phyloP scores from a whole-genome alignment of 2,329 filamentous ascomycete genomes.

The Epichloe amarillans region DNA sequence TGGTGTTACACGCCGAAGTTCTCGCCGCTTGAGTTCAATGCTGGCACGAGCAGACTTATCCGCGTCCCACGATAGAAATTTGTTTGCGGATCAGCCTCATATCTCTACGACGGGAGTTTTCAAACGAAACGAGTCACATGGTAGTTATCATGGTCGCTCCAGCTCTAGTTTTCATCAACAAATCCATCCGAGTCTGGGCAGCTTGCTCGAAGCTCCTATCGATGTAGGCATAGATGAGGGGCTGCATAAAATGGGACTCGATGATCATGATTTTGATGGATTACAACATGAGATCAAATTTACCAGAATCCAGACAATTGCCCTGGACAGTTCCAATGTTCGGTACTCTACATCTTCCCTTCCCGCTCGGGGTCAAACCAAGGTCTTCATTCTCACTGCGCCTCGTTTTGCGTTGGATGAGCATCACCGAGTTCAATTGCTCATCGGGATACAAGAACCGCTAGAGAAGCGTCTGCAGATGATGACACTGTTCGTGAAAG shows the following conservation, averaged over 20 bases:
- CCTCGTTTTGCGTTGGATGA: slow-evolving; percentile 42
- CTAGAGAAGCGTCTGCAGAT: slow-evolving; percentile 55
- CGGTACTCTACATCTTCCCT: slow-evolving; percentile 44
- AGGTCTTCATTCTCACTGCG: slow-evolving; percentile 54
- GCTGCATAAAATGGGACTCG: slow-evolving; percentile 58
- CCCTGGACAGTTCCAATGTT: slow-evolving; percentile 46
- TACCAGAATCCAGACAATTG: slow-evolving; percentile 54
- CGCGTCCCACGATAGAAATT: slow-evolving; percentile 65
- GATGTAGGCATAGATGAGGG: slow-evolving; percentile 60
- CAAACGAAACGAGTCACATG: slow-evolving; percentile 60
- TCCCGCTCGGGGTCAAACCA: slow-evolving; percentile 40
- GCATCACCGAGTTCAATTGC: slow-evolving; percentile 38
- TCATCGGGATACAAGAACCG: slow-evolving; percentile 58
- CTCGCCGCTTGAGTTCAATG: slow-evolving; percentile 79
- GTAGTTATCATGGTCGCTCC: slow-evolving; percentile 26
- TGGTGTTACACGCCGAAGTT: slow-evolving; percentile 44
- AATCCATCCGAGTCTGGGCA: slow-evolving; percentile 40
- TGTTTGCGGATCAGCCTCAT: slow-evolving; percentile 57
- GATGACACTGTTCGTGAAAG: slow-evolving; percentile 47
- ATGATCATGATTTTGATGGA: slow-evolving; percentile 59
- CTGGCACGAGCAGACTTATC: slow-evolving; percentile 78
- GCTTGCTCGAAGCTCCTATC: slow-evolving; percentile 53
- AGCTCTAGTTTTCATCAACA: slow-evolving; percentile 31
- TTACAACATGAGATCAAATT: slow-evolving; percentile 61
- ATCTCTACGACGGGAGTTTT: slow-evolving; percentile 28